Evolutionary conservation across 75 land plant genomes (phyloP), one percentile per base, ranked within the genome.

Genomic region (Picea glauca): DNA sequence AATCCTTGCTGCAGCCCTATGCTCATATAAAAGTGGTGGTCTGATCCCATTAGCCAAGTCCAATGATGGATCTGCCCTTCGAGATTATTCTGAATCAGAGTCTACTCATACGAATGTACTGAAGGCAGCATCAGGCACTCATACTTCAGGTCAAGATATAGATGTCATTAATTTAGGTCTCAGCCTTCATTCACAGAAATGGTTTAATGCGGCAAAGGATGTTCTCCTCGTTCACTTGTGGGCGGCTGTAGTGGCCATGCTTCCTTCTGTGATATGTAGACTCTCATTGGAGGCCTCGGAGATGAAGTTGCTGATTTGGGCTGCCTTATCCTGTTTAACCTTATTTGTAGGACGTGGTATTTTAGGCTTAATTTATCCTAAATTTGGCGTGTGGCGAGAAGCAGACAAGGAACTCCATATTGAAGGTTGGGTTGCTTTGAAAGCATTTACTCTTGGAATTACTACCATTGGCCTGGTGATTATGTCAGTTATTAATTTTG

Each of bases 401-500:
- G 13, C 78, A 58, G 61, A 11, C 2, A 18, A 64, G 59, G 56
- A 78, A 61, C 21, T 81, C 60, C 80, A 81, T 46, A 46, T 32
- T 8, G 58, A 40, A 72, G 88, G 87, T 11, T 96, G 98, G 98
- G 77, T 78, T 43, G 74, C 87, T 13, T 66, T 96, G 62, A 96
- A 96, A 81, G 86, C 94, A 38, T 82, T 88, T 43, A 90, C 85
- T 4, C 83, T 91, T 77, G 91, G 94, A 11, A 60, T 84, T 23
- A 78, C 93, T 31, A 85, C 90, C 7, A 92, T 92, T 75, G 97
- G 94, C 50, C 83, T 96, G 60, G 80, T 87, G 9, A 87, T 94
- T 33, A 93, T 96, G 94, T 96, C 99, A 8, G 78, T 91, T 26
- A 88, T 96, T 32, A 94, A 96, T 79, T 96, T 89, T 80, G 89